A percentile compares a stretch with the other conserved stretches of the same genome.
phyloP scores from a whole-genome alignment of 108 stramenopile genomes.

The Asterionellopsis glacialis region DNA sequence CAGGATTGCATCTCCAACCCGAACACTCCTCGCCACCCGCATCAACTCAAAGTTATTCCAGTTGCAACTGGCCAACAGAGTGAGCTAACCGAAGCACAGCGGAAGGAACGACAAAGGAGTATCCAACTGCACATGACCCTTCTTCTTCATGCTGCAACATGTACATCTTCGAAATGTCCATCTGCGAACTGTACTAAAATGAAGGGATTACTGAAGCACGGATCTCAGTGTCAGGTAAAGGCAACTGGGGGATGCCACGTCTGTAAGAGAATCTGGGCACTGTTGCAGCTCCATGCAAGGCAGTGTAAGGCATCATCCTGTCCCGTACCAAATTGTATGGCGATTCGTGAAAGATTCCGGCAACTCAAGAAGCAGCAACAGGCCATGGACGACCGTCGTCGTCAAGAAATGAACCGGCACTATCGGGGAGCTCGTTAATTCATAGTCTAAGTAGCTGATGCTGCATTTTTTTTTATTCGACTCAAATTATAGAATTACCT shows the following conservation, averaged over 20 bases:
- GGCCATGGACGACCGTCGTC: slow-evolving; percentile 89
- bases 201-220: slow-evolving; percentile 94
- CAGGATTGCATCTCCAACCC: slow-evolving; percentile 81
- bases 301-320: slow-evolving; percentile 87
- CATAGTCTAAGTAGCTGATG: too few relatives aligned
- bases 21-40: slow-evolving; percentile 72
- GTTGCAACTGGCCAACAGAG: slow-evolving; percentile 66
- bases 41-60: slow-evolving; percentile 80
- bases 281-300: slow-evolving; percentile 94
- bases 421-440: slow-evolving; percentile 18
- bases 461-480: too few relatives aligned
- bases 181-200: slow-evolving; percentile 96
- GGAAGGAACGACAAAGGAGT: slow-evolving; percentile 88
- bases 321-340: slow-evolving; percentile 92
- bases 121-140: slow-evolving; percentile 97
- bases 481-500: too few relatives aligned
- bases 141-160: slow-evolving; percentile 90
- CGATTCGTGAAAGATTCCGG: slow-evolving; percentile 86
- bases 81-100: slow-evolving; percentile 85
- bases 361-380: slow-evolving; percentile 87
- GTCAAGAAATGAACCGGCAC: slow-evolving; percentile 82
- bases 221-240: slow-evolving; percentile 74
- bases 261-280: slow-evolving; percentile 97
- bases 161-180: slow-evolving; percentile 76
- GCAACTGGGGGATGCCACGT: slow-evolving; percentile 91